Percentiles rank a stretch among this genome's conserved stretches.
phyloP scores from a whole-genome alignment of 305 asterid species.

The Withania somnifera region DNA sequence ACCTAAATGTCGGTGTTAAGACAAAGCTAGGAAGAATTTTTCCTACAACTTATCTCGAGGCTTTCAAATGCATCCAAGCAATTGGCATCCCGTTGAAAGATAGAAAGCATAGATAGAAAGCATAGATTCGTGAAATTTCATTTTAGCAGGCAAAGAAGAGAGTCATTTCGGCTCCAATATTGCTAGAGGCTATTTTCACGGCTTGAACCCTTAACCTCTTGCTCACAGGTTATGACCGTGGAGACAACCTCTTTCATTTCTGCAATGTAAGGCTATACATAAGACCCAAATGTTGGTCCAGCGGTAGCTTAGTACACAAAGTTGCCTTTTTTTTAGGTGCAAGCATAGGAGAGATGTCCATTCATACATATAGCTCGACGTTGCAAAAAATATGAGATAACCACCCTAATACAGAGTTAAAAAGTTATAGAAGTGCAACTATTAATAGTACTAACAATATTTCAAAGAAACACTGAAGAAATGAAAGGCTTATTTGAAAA shows the following conservation, averaged over 20 bases:
- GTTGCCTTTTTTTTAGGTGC: not conserved
- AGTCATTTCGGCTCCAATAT: not conserved
- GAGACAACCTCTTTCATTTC: not conserved
- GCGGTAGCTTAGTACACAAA: not conserved
- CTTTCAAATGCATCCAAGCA: not conserved
- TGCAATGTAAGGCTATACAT: not conserved
- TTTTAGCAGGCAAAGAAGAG: not conserved
- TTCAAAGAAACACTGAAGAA: not conserved
- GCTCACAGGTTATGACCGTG: not conserved
- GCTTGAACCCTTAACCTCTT: not conserved
- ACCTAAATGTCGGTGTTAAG: not conserved
- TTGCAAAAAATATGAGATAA: too few species aligned
- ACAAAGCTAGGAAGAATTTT: not conserved
- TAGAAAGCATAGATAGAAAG: not conserved
- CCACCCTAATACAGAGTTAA: too few species aligned
- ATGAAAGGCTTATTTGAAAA: not conserved
- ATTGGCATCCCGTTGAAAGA: not conserved
- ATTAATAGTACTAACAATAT: not conserved
- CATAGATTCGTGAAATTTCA: not conserved
- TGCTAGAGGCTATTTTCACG: not conserved
- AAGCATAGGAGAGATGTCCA: not conserved
- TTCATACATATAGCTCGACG: too few species aligned
- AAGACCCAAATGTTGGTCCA: not conserved
- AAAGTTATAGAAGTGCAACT: not conserved
- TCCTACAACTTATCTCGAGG: not conserved